Evolutionary conservation across 495 filamentous ascomycete genomes (phyloP).

Genomic region (Penicillium pulvis): DNA sequence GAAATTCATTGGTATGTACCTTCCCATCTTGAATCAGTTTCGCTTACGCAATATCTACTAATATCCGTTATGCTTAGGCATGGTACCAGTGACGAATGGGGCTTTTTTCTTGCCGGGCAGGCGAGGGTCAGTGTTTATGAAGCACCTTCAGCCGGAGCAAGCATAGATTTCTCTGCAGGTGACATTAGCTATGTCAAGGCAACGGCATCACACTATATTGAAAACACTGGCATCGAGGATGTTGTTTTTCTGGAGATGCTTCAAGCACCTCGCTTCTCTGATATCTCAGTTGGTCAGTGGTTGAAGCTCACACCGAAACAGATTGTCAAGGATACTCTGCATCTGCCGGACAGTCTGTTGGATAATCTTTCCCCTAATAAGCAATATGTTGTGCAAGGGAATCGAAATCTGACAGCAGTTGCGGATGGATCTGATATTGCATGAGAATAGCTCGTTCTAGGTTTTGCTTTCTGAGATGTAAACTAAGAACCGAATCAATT

Average conservation of each 20-base stretch:
- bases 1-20: constrained; percentile 11
- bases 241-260: constrained; percentile 12
- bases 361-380: constrained; percentile 13
- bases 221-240: constrained; percentile 11
- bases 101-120: constrained; percentile 10
- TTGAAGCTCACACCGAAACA: constrained; percentile 12
- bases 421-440: neutral
- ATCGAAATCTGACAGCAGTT: constrained; percentile 3
- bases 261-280: constrained; percentile 9
- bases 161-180: constrained; percentile 11
- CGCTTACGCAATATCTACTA: neutral
- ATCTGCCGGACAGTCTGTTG: constrained; percentile 12
- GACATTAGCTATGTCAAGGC: constrained; percentile 9
- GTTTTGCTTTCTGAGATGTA: neutral
- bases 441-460: neutral
- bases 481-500: neutral
- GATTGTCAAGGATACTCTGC: constrained; percentile 13
- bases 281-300: constrained; percentile 13
- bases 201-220: constrained; percentile 9
- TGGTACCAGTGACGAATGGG: constrained; percentile 12
- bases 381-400: constrained; percentile 11
- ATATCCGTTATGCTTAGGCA: too few species aligned
- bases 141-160: constrained; percentile 7
- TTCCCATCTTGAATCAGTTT: neutral
- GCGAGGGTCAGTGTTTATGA: constrained; percentile 9